phyloP scores from a whole-genome alignment of 129 eudicot genomes.

The Heracleum sosnowskyi region DNA sequence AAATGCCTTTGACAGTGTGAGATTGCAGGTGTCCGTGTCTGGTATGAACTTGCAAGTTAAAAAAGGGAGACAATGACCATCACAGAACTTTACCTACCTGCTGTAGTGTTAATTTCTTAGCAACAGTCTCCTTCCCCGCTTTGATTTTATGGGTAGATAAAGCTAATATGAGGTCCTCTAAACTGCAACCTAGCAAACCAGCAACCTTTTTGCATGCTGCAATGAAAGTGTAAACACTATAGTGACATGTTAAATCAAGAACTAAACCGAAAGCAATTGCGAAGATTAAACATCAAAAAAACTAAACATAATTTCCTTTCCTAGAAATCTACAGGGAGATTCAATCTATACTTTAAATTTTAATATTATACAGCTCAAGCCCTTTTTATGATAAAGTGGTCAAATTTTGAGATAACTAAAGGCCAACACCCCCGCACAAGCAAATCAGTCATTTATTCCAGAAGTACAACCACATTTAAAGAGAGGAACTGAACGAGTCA shows the following conservation, averaged over 20 bases:
- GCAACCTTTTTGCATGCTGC: slow-evolving; percentile 75
- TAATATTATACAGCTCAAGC: background rate
- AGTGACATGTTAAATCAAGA: background rate
- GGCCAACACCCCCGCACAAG: background rate
- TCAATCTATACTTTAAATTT: background rate
- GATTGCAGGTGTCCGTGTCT: background rate
- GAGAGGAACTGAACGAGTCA: too few species aligned
- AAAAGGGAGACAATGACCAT: background rate
- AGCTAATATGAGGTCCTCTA: slow-evolving; percentile 51
- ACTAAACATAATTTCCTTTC: background rate
- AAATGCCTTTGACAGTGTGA: background rate
- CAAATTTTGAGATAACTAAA: background rate
- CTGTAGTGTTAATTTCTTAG: slow-evolving; percentile 53
- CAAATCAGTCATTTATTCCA: background rate
- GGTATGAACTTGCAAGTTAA: background rate
- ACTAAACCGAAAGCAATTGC: background rate
- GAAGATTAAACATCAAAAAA: background rate
- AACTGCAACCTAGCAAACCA: slow-evolving; percentile 68
- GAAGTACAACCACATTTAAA: background rate
- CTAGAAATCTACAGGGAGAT: background rate
- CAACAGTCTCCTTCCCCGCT: slow-evolving; percentile 54
- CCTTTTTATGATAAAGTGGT: background rate
- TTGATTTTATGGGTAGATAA: slow-evolving; percentile 51
- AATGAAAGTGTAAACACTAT: slow-evolving; percentile 3
- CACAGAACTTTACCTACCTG: slow-evolving; percentile 42